Percentiles rank a stretch among this genome's conserved stretches.
These are phyloP conservation scores for Yarrowia keelungensis DNA, from an alignment of 805 yeast genomes.

Conservation along the genomic window DNA sequence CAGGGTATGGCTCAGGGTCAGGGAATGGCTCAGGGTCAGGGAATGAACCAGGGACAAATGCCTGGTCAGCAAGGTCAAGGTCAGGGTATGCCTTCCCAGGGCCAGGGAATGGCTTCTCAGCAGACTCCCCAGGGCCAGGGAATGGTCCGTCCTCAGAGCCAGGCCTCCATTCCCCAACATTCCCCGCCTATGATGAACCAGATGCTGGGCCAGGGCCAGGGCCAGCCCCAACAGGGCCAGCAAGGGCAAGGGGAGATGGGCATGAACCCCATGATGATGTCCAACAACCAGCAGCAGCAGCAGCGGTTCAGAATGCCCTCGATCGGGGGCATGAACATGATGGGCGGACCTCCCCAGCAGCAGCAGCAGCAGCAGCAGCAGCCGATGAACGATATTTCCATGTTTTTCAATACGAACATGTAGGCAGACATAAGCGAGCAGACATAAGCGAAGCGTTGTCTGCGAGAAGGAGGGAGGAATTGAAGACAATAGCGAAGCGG, in stretches of 20 bases:
- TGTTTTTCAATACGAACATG: constrained; percentile 35
- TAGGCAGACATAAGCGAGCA: background rate
- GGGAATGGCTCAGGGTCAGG: constrained; percentile 9
- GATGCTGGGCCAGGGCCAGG: constrained; percentile 27
- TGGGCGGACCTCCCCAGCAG: constrained; percentile 28
- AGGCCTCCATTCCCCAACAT: constrained; percentile 40
- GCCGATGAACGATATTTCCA: constrained; percentile 28
- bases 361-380: constrained; percentile 35
- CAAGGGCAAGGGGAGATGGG: constrained; percentile 1
- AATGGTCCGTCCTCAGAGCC: too few species aligned
- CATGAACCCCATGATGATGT: constrained; percentile 36
- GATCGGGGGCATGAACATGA: constrained; percentile 31
- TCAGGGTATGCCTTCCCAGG: constrained; percentile 1
- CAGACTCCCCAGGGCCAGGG: background rate
- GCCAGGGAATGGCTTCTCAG: too few species aligned
- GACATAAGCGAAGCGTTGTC: too few species aligned
- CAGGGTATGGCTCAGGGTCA: constrained; percentile 16
- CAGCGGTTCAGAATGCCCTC: constrained; percentile 33
- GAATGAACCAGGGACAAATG: constrained; percentile 20
- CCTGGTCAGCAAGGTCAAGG: background rate
- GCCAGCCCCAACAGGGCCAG: background rate
- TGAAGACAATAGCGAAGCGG: too few species aligned
- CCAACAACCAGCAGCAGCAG: constrained; percentile 17
- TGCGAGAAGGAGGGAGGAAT: too few species aligned
- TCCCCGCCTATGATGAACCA: constrained; percentile 40